Evolutionary conservation across 345 rosid species (phyloP).

Genomic region (Kernera saxatilis): DNA sequence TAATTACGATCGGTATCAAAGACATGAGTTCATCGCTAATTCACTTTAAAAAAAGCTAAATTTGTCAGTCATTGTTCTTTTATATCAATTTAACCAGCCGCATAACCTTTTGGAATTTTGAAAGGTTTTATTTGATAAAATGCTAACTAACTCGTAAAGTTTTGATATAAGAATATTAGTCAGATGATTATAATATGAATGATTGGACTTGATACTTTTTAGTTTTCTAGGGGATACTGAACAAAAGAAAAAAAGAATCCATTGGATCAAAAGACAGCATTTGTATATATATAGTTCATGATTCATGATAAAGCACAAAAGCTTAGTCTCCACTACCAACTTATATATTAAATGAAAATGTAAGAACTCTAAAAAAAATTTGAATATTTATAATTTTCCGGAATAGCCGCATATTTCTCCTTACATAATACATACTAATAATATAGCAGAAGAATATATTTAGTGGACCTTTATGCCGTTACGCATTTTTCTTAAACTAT

Average conservation of each 20-base stretch:
- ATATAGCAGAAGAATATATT: not conserved
- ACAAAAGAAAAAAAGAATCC: no score
- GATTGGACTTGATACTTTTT: not conserved
- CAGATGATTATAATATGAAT: constrained; percentile 1
- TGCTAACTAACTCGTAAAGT: not conserved
- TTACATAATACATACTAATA: no score
- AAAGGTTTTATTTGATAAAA: not conserved
- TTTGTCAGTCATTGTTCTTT: not conserved
- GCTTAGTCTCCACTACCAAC: constrained; percentile 13
- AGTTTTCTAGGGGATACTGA: not conserved
- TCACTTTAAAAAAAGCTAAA: no score
- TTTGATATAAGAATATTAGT: not conserved
- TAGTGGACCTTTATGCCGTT: not conserved
- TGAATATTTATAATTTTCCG: not conserved
- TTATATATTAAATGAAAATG: not conserved
- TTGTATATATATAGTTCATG: constrained; percentile 6
- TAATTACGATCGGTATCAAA: not conserved
- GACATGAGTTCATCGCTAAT: constrained; percentile 4
- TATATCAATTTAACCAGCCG: not conserved
- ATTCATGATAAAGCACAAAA: constrained; percentile 15
- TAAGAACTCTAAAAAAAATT: no score
- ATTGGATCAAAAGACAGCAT: constrained; percentile 14
- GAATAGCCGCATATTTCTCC: not conserved
- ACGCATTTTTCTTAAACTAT: not conserved
- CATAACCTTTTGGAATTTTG: constrained; percentile 6